Base-by-base conservation (phyloP, 176 grass and related monocot species). In the Pontederia crassipes region DNA sequence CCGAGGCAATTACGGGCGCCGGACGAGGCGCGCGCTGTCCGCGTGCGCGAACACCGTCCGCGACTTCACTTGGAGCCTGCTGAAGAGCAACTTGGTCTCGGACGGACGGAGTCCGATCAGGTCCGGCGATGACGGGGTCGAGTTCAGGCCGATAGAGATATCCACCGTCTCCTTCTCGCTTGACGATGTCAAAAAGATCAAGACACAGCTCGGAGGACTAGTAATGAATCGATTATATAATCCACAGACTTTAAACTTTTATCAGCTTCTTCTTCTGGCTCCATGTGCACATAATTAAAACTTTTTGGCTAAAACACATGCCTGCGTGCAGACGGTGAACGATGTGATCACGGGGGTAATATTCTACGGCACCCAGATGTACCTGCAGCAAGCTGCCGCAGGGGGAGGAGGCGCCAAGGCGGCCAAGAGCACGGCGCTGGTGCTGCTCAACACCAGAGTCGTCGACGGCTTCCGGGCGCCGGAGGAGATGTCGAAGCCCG, bases 331-430 rank as follows among this genome's bases (percentile, higher is more conserved):
- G 77, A 80, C 77, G 8, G 72, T 80, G 52, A 80, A 74, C 59
- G 77, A 80, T 61, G 59, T 74, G 0, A 80, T 80, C 8, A 47
- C 18, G 4, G 77, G 70, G 0, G 27, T 74, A 13, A 13, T 74
- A 11, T 80, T 80, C 48, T 80, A 80, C 29, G 77, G 70, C 51
- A 52, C 57, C 18, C 77, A 74, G 26, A 70, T 80, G 54, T 80
- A 80, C 46, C 66, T 80, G 28, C 17, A 54, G 28, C 17, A 54
- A 61, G 55, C 67, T 8, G 11, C 11, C 9, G 14, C 12, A 5
- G 14, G 6, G 6, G 16, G 50, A 11, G 52, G 48, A 48, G 63
- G 48, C 35, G 54, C 46, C 9, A 69, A 45, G 28, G n/a, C 70
- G 8, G 28, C 14, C 13, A 46, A 67, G 12, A 56, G 62, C 12